A percentile compares a stretch with the other conserved stretches of the same genome.
Conservation (phyloP, 305 asterid species). For the Ajuga reptans region DNA sequence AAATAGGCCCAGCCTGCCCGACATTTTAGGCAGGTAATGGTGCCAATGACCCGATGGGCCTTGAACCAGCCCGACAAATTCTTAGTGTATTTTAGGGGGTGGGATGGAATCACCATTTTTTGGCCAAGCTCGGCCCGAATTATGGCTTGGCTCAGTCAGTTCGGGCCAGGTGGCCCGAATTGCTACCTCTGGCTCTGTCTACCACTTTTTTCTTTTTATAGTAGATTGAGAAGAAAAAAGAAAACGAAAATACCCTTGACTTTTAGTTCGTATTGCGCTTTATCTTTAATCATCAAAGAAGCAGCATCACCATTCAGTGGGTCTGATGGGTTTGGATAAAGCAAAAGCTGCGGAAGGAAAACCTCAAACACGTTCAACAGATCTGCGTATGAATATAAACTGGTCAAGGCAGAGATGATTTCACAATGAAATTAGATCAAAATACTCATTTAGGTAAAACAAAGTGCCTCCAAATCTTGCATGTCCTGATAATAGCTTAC, state of each 20-base stretch:
- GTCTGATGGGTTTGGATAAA: slow-evolving; percentile 84
- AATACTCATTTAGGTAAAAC: background rate
- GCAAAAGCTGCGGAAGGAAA: slow-evolving; percentile 87
- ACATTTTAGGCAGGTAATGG: too few relatives aligned
- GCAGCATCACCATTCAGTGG: slow-evolving; percentile 94
- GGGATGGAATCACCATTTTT: too few relatives aligned
- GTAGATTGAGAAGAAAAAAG: background rate
- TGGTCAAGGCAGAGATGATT: background rate
- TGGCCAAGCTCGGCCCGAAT: too few relatives aligned
- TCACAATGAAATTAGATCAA: background rate
- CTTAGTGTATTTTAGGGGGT: too few relatives aligned
- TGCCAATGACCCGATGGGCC: too few relatives aligned
- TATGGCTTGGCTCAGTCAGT: too few relatives aligned
- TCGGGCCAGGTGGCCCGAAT: too few relatives aligned
- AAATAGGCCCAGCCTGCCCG: too few relatives aligned
- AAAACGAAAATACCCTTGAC: slow-evolving; percentile 53
- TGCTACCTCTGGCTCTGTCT: background rate
- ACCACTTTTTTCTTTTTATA: background rate
- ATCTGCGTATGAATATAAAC: slow-evolving; percentile 40
- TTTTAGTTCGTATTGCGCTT: slow-evolving; percentile 62
- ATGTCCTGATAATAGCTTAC: background rate
- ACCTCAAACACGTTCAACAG: slow-evolving; percentile 84
- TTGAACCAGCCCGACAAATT: too few relatives aligned
- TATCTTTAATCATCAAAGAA: slow-evolving; percentile 79
- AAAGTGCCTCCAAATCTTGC: background rate